Conservation (phyloP, 768 basidiomycete genomes). For the Suillus sp. region DNA sequence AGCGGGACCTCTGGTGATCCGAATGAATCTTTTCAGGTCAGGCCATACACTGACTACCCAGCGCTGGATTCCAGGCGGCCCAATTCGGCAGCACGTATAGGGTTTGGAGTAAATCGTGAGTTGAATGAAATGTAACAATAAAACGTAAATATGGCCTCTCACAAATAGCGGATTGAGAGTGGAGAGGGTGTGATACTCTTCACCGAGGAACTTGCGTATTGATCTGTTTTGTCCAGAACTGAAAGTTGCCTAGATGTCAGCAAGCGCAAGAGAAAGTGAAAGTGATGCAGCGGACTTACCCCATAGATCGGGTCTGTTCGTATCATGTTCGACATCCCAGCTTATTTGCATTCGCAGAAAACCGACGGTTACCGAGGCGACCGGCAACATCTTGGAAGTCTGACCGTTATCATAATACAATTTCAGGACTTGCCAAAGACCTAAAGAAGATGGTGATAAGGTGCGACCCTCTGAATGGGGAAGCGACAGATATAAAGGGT, state of each 20-base stretch:
- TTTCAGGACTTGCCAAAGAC: neutral
- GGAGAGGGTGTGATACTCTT: slow-evolving; percentile 14
- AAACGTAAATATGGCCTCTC: neutral
- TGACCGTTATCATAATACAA: neutral
- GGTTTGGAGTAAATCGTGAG: slow-evolving; percentile 8
- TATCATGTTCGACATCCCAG: neutral
- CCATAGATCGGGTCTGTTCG: neutral
- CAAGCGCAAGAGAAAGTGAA: too few species aligned
- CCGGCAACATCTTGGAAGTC: neutral
- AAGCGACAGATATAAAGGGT: neutral
- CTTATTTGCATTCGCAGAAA: neutral
- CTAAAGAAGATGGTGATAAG: neutral
- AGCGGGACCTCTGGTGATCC: slow-evolving; percentile 6
- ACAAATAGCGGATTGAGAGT: slow-evolving; percentile 15
- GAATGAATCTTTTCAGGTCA: slow-evolving; percentile 1
- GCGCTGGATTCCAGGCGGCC: neutral
- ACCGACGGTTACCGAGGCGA: neutral
- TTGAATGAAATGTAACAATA: neutral
- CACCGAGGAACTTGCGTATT: slow-evolving; percentile 23
- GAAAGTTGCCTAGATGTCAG: neutral
- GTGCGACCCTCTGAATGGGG: neutral
- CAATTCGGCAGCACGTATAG: slow-evolving; percentile 14
- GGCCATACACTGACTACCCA: slow-evolving; percentile 15
- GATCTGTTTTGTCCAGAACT: slow-evolving; percentile 21
- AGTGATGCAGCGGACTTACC: neutral